Percentiles rank a stretch among this genome's conserved stretches.
phyloP scores from a whole-genome alignment of 306 rosid species.

The Quercus wislizeni region DNA sequence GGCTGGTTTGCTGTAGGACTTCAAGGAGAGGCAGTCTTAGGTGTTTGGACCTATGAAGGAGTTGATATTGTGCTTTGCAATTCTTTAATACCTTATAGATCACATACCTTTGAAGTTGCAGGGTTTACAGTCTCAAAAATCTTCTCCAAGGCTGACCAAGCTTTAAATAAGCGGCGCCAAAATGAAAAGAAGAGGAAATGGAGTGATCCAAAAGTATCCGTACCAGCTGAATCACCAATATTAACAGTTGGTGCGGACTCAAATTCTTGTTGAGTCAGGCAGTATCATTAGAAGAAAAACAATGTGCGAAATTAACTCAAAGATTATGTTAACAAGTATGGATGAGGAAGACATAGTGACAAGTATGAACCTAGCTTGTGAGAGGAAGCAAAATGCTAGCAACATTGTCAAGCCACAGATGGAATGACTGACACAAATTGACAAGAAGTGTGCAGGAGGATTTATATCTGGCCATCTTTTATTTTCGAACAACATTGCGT shows the following conservation, averaged over 20 bases:
- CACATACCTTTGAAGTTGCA: slow-evolving; percentile 59
- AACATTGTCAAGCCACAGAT: not conserved
- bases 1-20: slow-evolving; percentile 98
- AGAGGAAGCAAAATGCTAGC: not conserved
- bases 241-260: slow-evolving; percentile 18
- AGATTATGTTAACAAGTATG: not conserved
- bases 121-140: slow-evolving; percentile 88
- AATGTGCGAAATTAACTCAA: not conserved
- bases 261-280: not conserved
- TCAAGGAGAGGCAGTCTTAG: slow-evolving; percentile 42
- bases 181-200: slow-evolving; percentile 41
- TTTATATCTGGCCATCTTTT: not conserved
- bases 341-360: not conserved
- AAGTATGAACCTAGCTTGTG: not conserved
- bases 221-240: slow-evolving; percentile 17
- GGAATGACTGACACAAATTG: no score
- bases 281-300: not conserved
- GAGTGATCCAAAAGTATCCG: slow-evolving; percentile 21
- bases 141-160: slow-evolving; percentile 75
- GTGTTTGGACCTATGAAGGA: slow-evolving; percentile 92
- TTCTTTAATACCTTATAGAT: slow-evolving; percentile 64
- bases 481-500: not conserved
- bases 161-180: slow-evolving; percentile 38
- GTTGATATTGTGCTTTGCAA: slow-evolving; percentile 62
- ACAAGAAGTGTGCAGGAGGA: not conserved